Evolutionary conservation across 495 filamentous ascomycete genomes (phyloP), one percentile per base, ranked within the genome.

Genomic region (Aspergillus affinis): DNA sequence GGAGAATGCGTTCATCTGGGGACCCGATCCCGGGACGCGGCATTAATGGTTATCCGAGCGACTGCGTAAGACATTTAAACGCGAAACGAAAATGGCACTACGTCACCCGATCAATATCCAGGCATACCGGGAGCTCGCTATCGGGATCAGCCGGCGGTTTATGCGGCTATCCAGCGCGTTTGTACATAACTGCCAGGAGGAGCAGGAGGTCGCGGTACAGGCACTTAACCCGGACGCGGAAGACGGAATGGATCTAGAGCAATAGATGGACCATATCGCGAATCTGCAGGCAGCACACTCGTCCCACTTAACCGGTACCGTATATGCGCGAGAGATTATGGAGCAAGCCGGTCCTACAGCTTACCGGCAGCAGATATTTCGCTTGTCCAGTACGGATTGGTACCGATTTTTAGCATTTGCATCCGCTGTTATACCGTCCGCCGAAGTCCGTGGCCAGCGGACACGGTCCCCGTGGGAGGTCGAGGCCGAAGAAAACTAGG

Each of bases 261-360:
- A 49, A 19, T 49, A 19, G 47, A 19, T 49, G 13, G 18, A 6
- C 47, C 8, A 49, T 19, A 19, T 49, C 6, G 47, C 18, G 47
- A 19, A 49, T 49, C 47, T 49, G 13, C 47, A 49, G 47, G 47
- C 47, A 7, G 18, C 18, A 19, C 47, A 49, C 8, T 9, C 47
- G 47, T 49, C 47, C 47, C 47, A 49, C 21, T 6, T 49, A 6
- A 19, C 47, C 6, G 47, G 47, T 19, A 8, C 21, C 9, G 21
- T 49, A 7, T 49, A 49, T 49, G 47, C 13, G 47, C 47, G 47
- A 19, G 13, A 49, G 47, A 19, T 49, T 12, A 49, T 49, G 47
- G 47, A 49, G 18, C 13, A 12, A 8, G 47, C 47, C 13, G 47
- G 47, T 6, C 8, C 41, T 9, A 45, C 41, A n/a, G 47, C 47